Evolutionary conservation across 495 filamentous ascomycete species (phyloP), one percentile per base, ranked within the genome.

Genomic region (Lophiostoma macrostomum): DNA sequence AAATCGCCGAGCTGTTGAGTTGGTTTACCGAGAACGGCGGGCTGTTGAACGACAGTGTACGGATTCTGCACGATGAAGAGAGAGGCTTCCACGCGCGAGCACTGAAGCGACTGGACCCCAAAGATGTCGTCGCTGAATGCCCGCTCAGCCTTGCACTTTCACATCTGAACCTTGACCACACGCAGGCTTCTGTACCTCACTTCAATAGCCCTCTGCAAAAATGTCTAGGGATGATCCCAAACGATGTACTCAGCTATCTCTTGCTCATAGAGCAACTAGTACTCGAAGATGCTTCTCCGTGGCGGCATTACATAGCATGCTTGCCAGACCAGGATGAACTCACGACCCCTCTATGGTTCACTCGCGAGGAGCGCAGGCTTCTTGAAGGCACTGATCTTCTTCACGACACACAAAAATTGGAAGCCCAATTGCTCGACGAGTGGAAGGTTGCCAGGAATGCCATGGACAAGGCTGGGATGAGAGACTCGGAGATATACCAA

Each of bases 241-340:
- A 47, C 23, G 30, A 45, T 55, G 49, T 52, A 32, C 58, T 51
- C 28, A 64, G 50, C 56, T 70, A 70, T 34, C 79, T 85, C 56
- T 81, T 84, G 57, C 69, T 87, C 0, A 74, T 81, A 46, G 71
- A 78, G 19, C 79, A 87, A 59, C 73, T 72, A 57, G 55, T 81
- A 29, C 64, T 74, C 5, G 71, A 68, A 1, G 29, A 65, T 13
- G 48, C 70, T n/a, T 75, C 79, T 0, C 80, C 78, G 51, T 87
- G 84, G 84, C 72, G 67, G 60, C 80, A 81, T 3, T 87, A 86
- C 66, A 61, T 86, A 13, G 66, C 70, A 13, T 74, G 74, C 19
- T 54, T 87, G 34, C 83, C 84, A n/a, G 63, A 64, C 41, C 73
- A 75, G 5, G 70, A 73, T 12, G 69, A 73, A 1, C 69, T 84